phyloP scores from a whole-genome alignment of 2,329 filamentous ascomycete species.

The Fusarium sp. region DNA sequence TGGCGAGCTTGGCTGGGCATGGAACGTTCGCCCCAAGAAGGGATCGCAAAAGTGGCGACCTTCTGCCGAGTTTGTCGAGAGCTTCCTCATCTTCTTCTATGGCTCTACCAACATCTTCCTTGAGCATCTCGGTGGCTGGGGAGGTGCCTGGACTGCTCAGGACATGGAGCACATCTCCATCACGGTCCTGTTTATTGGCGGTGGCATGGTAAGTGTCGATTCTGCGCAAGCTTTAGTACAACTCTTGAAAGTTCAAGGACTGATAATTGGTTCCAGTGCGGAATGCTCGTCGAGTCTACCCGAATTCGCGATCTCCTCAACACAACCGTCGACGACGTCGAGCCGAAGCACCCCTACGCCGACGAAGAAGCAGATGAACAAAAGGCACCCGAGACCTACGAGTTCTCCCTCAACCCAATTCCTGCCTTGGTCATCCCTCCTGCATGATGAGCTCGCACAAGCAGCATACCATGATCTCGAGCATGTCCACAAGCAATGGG shows the following conservation, averaged over 20 bases:
- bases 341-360: slow-evolving; percentile 49
- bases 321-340: slow-evolving; percentile 57
- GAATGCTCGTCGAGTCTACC: slow-evolving; percentile 86
- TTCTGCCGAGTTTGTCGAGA: slow-evolving; percentile 90
- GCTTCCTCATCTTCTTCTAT: slow-evolving; percentile 89
- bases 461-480: slow-evolving; percentile 84
- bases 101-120: slow-evolving; percentile 92
- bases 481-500: slow-evolving; percentile 96
- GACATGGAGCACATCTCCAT: slow-evolving; percentile 95
- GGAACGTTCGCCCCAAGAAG: slow-evolving; percentile 81
- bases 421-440: slow-evolving; percentile 85
- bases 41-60: slow-evolving; percentile 74
- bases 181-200: slow-evolving; percentile 92
- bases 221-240: not conserved
- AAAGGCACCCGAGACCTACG: slow-evolving; percentile 73
- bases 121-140: slow-evolving; percentile 84
- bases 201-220: slow-evolving; percentile 76
- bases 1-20: slow-evolving; percentile 92
- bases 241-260: not conserved
- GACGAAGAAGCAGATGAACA: slow-evolving; percentile 64
- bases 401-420: slow-evolving; percentile 86
- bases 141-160: slow-evolving; percentile 76
- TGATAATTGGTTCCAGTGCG: slow-evolving; percentile 64
- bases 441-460: slow-evolving; percentile 97
- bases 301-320: slow-evolving; percentile 76